Percentiles rank a stretch among this genome's conserved stretches.
phyloP scores from a whole-genome alignment of 1,284 basidiomycete genomes.

The Bondarzewia mesenterica region DNA sequence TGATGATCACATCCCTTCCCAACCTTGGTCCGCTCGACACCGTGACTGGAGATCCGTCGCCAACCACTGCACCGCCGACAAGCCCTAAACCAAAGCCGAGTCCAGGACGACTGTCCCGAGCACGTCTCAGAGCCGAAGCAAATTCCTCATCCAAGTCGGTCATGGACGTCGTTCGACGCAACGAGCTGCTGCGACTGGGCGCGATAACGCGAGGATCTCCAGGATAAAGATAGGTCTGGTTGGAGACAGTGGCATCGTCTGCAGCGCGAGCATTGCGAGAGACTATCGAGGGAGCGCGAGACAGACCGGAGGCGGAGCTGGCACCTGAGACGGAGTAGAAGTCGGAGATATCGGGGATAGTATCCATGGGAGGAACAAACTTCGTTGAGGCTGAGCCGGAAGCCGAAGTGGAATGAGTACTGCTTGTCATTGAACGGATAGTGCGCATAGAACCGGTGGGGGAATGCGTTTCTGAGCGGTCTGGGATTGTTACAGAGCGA shows the following conservation, averaged over 20 bases:
- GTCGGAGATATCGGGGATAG: constrained; percentile 61
- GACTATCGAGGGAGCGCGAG: constrained; percentile 38
- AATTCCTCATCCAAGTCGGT: constrained; percentile 71
- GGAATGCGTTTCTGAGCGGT: constrained; percentile 47
- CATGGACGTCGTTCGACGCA: constrained; percentile 67
- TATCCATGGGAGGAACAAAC: constrained; percentile 61
- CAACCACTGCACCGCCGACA: constrained; percentile 27
- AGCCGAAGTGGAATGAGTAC: constrained; percentile 28
- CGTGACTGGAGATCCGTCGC: constrained; percentile 43
- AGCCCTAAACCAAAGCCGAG: constrained; percentile 37
- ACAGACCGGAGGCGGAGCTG: constrained; percentile 24
- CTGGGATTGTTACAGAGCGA: constrained; percentile 40
- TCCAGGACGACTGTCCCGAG: constrained; percentile 34
- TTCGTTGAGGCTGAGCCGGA: constrained; percentile 47
- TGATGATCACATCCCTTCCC: constrained; percentile 46
- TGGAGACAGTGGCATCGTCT: constrained; percentile 60
- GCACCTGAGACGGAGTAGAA: constrained; percentile 36
- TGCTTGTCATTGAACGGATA: constrained; percentile 46
- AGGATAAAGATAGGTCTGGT: constrained; percentile 55
- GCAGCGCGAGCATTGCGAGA: constrained; percentile 55
- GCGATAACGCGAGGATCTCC: constrained; percentile 63
- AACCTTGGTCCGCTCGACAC: constrained; percentile 47
- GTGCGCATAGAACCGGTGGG: constrained; percentile 68
- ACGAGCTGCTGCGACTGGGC: constrained; percentile 47
- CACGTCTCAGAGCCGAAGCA: constrained; percentile 36